A percentile compares a stretch with the other conserved stretches of the same genome.
These are phyloP conservation scores for Mycena venus DNA, from an alignment of 768 basidiomycete genomes.

Conservation along the genomic window DNA sequence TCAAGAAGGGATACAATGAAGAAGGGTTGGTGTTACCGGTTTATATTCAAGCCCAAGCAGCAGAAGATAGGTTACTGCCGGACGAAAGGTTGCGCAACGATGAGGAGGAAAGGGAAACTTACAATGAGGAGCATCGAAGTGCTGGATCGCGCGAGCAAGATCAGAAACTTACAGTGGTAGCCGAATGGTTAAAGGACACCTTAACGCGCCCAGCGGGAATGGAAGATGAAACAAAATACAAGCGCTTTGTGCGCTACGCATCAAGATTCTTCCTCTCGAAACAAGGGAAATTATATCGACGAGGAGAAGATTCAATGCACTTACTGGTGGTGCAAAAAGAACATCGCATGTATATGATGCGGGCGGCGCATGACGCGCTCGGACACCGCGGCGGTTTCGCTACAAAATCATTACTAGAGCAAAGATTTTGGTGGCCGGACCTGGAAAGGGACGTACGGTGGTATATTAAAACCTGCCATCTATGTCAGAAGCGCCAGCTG, in stretches of 20 bases:
- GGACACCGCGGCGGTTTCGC: too few species aligned
- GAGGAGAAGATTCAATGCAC: neutral
- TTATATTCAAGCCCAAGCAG: neutral
- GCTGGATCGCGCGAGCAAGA: neutral
- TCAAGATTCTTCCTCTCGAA: neutral
- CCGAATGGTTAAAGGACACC: neutral
- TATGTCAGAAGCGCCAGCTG: constrained; percentile 44
- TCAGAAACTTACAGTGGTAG: neutral
- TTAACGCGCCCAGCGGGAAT: neutral
- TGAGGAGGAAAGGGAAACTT: constrained; percentile 1
- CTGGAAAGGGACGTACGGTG: constrained; percentile 44
- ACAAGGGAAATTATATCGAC: neutral
- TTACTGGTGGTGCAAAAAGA: too few species aligned
- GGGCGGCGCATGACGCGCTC: too few species aligned
- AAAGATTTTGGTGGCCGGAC: too few species aligned
- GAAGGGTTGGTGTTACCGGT: neutral
- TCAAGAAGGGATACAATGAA: neutral
- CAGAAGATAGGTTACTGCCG: neutral
- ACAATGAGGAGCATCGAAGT: too few species aligned
- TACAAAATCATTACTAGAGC: too few species aligned
- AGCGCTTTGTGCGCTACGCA: neutral
- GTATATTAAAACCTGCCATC: constrained; percentile 48
- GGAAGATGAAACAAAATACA: neutral
- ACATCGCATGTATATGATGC: too few species aligned
- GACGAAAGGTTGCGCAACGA: neutral